Conservation (phyloP, 495 filamentous ascomycete genomes). For the Schizothecium vesticola region DNA sequence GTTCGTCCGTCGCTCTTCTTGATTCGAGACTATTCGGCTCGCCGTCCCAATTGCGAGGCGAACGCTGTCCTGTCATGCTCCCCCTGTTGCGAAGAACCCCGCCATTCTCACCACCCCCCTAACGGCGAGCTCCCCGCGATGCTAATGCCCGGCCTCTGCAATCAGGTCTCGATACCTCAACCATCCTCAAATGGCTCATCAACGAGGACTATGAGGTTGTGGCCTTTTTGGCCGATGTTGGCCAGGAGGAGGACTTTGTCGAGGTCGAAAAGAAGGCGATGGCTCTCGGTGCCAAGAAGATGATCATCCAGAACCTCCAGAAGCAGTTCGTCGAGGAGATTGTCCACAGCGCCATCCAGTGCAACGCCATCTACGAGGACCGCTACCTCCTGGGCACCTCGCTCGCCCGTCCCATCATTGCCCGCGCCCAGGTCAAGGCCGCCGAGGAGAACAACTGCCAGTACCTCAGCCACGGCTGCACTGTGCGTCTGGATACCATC, state of each 20-base stretch:
- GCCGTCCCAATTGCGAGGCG: neutral
- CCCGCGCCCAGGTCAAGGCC: constrained; percentile 63
- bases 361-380: constrained; percentile 84
- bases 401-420: constrained; percentile 85
- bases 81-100: neutral
- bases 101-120: neutral
- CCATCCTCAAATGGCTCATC: constrained; percentile 55
- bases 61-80: neutral
- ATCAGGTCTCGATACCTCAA: constrained; percentile 59
- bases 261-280: constrained; percentile 60
- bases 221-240: constrained; percentile 34
- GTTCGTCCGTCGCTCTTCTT: constrained; percentile 13
- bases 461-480: constrained; percentile 72
- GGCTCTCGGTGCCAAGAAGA: constrained; percentile 61
- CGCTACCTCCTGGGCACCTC: constrained; percentile 73
- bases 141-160: constrained; percentile 8
- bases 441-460: constrained; percentile 64
- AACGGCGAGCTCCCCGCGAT: neutral
- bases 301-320: constrained; percentile 63
- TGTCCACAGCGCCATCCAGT: constrained; percentile 81
- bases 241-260: constrained; percentile 39
- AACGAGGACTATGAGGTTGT: constrained; percentile 32
- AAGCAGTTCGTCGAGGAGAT: constrained; percentile 79
- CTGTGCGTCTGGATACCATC: constrained; percentile 31
- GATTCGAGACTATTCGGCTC: neutral